phyloP scores from a whole-genome alignment of 2,329 filamentous ascomycete genomes.

The Blastomyces percursus region DNA sequence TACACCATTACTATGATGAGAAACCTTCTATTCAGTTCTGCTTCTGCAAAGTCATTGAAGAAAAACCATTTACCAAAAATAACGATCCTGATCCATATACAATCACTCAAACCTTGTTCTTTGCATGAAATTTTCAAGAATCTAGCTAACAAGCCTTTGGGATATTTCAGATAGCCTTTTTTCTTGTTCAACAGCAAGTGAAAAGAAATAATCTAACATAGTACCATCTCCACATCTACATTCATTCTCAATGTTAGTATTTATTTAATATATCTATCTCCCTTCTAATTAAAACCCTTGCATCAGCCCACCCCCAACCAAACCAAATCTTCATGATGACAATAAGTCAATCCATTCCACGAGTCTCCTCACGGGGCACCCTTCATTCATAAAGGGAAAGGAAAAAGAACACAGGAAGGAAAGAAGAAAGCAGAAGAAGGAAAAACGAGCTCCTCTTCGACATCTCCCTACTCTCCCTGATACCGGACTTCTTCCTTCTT shows the following conservation, averaged over 20 bases:
- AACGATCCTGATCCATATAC: slow-evolving; percentile 36
- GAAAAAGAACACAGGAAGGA: background rate
- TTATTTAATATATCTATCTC: background rate
- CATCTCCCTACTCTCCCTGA: slow-evolving; percentile 28
- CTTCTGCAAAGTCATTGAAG: slow-evolving; percentile 51
- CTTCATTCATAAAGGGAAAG: slow-evolving; percentile 23
- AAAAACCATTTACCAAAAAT: slow-evolving; percentile 45
- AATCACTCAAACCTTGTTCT: background rate
- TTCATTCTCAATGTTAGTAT: background rate
- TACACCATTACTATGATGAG: slow-evolving; percentile 35
- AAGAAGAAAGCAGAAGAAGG: background rate
- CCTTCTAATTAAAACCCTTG: background rate
- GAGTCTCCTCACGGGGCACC: slow-evolving; percentile 35
- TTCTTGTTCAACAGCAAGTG: background rate
- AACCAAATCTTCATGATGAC: slow-evolving; percentile 41
- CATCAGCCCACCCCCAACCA: slow-evolving; percentile 1
- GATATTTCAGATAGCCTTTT: background rate
- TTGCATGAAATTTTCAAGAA: background rate
- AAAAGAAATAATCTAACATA: background rate
- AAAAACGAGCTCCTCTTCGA: slow-evolving; percentile 10
- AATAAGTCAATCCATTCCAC: slow-evolving; percentile 54
- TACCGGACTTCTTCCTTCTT: slow-evolving; percentile 29
- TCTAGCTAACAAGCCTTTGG: background rate
- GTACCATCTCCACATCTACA: background rate
- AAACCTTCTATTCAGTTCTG: slow-evolving; percentile 49